Percentiles rank a stretch among this genome's conserved stretches.
These are phyloP conservation scores for Cyberlindnera mycetangii DNA, from an alignment of 805 yeast genomes.

Conservation along the genomic window DNA sequence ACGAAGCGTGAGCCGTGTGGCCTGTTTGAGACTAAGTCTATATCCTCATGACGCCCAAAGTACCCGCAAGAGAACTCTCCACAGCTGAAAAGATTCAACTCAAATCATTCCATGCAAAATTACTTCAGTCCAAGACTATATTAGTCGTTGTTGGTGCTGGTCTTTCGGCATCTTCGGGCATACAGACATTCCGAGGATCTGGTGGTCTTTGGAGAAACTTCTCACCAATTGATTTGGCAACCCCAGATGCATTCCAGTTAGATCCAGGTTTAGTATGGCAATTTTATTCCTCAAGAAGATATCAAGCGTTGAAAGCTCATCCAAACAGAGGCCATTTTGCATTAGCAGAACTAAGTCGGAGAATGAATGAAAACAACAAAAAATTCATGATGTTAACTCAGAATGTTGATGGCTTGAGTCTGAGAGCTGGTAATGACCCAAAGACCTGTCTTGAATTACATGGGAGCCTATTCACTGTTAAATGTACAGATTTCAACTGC, in stretches of 20 bases:
- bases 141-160: conserved; percentile 83
- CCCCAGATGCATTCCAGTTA: conserved; percentile 82
- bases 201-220: conserved; percentile 77
- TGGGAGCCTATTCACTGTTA: conserved; percentile 71
- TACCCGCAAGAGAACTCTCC: conserved; percentile 1
- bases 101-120: conserved; percentile 46
- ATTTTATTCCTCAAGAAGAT: conserved; percentile 70
- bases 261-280: conserved; percentile 93
- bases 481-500: conserved; percentile 77
- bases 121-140: conserved; percentile 43
- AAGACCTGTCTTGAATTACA: conserved; percentile 65
- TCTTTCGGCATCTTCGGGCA: conserved; percentile 71
- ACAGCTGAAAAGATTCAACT: conserved; percentile 7
- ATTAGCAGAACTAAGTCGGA: conserved; percentile 56
- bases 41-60: conserved; percentile 6
- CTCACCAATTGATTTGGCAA: conserved; percentile 80
- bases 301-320: conserved; percentile 56
- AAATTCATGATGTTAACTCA: conserved; percentile 71
- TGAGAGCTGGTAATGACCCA: conserved; percentile 59
- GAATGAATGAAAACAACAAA: conserved; percentile 23
- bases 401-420: conserved; percentile 75
- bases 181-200: conserved; percentile 69
- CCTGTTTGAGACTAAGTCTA: no score
- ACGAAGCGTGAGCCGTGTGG: no score
- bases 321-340: conserved; percentile 79